Evolutionary conservation across 2,329 filamentous ascomycete species (phyloP), one percentile per base, ranked within the genome.

Genomic region (Diaporthe capsici): DNA sequence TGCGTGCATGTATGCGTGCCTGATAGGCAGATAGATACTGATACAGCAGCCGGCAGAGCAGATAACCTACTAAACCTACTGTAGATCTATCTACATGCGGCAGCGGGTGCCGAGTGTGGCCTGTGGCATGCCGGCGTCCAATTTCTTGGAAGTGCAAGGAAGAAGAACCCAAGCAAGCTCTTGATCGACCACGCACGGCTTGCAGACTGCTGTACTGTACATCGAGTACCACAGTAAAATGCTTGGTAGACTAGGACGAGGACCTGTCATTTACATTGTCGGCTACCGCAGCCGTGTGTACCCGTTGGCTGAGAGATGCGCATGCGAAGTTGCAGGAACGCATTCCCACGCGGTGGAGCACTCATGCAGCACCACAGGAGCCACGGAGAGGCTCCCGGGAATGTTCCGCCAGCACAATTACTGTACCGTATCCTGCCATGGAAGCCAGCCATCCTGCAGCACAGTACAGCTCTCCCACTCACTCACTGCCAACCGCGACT

Each of bases 281-380:
- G 42, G 20, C 42, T 15, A 31, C 61, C 34, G 61, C 61, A 67
- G 28, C 61, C 44, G 22, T 68, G 44, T 28, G 15, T 39, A 22
- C 9, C n/a, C 37, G 65, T 70, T 70, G 34, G 65, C 47, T 53
- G 47, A 51, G 63, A 39, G 47, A 37, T 39, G 47, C 31, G 47
- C 63, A 25, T 68, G 31, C 7, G 47, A 53, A 17, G 22, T 37
- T 25, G 63, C 63, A 68, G 63, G 44, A n/a, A 67, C 63, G 44
- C 63, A 17, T 51, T 37, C 44, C 25, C 22, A 37, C 44, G 25
- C 10, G 47, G 63, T 68, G 65, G 65, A 68, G 65, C 47, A 53
- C 34, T 68, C 63, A 68, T 68, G 65, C 65, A 68, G 65, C 31
- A 53, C 65, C 53, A 12, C 65, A 68, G 63, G 65, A 70, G 65